phyloP scores from a whole-genome alignment of 768 basidiomycete species.

The Leucocoprinus birnbaumii region DNA sequence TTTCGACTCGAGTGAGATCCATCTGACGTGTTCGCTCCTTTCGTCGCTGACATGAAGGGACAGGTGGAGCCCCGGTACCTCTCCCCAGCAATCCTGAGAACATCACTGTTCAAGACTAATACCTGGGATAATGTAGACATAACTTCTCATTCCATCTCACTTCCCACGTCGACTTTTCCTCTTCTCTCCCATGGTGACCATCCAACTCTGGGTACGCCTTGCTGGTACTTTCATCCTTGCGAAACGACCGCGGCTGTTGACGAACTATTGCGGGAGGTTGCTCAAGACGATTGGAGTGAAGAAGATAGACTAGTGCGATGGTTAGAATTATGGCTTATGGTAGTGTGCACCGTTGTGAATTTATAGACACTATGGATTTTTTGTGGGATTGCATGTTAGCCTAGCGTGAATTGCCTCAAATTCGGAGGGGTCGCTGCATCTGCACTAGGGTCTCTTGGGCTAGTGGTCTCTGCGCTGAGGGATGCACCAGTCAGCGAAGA shows the following conservation, averaged over 20 bases:
- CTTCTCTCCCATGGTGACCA: conserved; percentile 87
- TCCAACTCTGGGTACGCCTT: conserved; percentile 67
- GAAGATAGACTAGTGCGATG: conserved; percentile 37
- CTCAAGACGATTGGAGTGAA: conserved; percentile 26
- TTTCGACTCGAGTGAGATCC: conserved; percentile 63
- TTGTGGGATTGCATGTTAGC: no score
- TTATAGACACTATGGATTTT: conserved; percentile 23
- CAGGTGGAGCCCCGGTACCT: conserved; percentile 64
- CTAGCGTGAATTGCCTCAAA: no score
- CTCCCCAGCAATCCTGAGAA: conserved; percentile 53
- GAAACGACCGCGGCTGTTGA: conserved; percentile 62
- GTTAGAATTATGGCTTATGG: conserved; percentile 78
- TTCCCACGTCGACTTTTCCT: conserved; percentile 57
- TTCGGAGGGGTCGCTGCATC: no score
- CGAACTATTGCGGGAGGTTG: conserved; percentile 61
- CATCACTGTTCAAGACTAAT: conserved; percentile 55
- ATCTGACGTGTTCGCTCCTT: conserved; percentile 10
- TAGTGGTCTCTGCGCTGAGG: no score
- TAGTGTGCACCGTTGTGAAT: conserved; percentile 65
- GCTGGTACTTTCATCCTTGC: conserved; percentile 91
- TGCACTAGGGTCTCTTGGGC: no score
- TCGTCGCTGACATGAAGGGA: conserved; percentile 12
- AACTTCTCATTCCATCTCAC: conserved; percentile 54
- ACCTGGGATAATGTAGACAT: conserved; percentile 39
- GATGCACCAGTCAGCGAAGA: no score